phyloP scores from a whole-genome alignment of 805 yeast genomes.

The Tetrapisispora taiwanensis region DNA sequence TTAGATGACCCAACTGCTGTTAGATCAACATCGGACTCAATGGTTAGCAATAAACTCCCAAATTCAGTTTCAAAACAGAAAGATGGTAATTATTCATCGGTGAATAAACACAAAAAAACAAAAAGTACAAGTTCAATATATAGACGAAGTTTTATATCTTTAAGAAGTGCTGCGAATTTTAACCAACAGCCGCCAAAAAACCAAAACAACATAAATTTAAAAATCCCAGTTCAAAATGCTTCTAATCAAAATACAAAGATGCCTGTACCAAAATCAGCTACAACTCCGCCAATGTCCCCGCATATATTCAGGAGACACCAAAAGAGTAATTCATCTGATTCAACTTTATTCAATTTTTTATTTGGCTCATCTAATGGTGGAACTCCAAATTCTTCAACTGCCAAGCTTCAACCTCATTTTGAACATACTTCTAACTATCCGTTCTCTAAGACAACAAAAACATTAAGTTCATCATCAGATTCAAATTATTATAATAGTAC shows the following conservation, averaged over 20 bases:
- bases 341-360: conserved; percentile 33
- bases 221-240: conserved; percentile 14
- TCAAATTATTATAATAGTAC: not conserved
- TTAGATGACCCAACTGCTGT: conserved; percentile 8
- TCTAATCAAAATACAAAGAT: not conserved
- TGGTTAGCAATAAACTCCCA: conserved; percentile 4
- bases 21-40: conserved; percentile 26
- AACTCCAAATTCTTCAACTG: conserved; percentile 2
- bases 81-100: conserved; percentile 17
- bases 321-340: conserved; percentile 53
- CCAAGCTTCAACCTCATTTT: not conserved
- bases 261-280: not conserved
- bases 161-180: conserved; percentile 16
- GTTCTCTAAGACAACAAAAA: not conserved
- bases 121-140: conserved; percentile 27
- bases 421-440: not conserved
- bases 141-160: conserved; percentile 28
- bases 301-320: conserved; percentile 55
- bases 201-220: conserved; percentile 16
- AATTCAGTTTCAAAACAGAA: conserved; percentile 6
- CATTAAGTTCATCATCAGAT: not conserved
- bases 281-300: conserved; percentile 23
- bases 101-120: conserved; percentile 19
- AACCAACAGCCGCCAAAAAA: conserved; percentile 4
- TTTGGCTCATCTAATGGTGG: conserved; percentile 26